phyloP scores from a whole-genome alignment of 1,139 yeast species.

The Meyerozyma guilliermondii region DNA sequence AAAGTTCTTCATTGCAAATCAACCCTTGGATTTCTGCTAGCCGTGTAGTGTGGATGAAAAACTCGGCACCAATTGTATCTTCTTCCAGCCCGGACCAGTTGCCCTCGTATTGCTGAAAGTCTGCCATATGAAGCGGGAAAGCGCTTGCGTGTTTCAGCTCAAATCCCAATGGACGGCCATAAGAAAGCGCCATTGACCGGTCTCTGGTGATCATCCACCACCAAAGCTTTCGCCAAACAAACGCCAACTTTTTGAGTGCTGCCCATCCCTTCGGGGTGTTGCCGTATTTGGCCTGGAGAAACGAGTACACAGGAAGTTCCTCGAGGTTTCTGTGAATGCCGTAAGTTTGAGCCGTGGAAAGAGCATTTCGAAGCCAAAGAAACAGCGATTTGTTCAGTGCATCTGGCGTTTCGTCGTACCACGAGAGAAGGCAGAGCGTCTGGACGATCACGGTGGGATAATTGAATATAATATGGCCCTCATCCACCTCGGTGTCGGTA shows the following conservation, averaged over 20 bases:
- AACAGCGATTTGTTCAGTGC: conserved; percentile 6
- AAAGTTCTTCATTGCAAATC: conserved; percentile 5
- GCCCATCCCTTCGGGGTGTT: background rate
- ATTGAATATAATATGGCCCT: conserved; percentile 10
- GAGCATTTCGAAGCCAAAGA: conserved; percentile 9
- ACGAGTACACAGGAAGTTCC: conserved; percentile 3
- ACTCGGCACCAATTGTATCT: conserved; percentile 7
- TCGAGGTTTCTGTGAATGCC: conserved; percentile 10
- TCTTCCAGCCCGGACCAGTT: conserved; percentile 4
- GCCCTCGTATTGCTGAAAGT: conserved; percentile 10
- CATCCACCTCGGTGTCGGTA: conserved; percentile 4
- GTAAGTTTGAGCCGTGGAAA: conserved; percentile 7
- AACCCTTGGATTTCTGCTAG: conserved; percentile 10
- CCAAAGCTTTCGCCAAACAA: conserved; percentile 10
- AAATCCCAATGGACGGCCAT: conserved; percentile 10
- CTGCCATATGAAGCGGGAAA: conserved; percentile 3
- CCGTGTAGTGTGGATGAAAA: conserved; percentile 6
- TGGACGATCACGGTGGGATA: conserved; percentile 11
- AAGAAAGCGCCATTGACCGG: conserved; percentile 9
- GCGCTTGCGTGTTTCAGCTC: conserved; percentile 5
- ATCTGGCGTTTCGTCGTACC: conserved; percentile 14
- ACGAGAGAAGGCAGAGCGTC: conserved; percentile 9
- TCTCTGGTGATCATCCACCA: conserved; percentile 13
- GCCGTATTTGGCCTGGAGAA: conserved; percentile 1
- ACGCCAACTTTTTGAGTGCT: conserved; percentile 8